Evolutionary conservation across 495 filamentous ascomycete genomes (phyloP), one percentile per base, ranked within the genome.

Genomic region (Aspergillus conjunctus): DNA sequence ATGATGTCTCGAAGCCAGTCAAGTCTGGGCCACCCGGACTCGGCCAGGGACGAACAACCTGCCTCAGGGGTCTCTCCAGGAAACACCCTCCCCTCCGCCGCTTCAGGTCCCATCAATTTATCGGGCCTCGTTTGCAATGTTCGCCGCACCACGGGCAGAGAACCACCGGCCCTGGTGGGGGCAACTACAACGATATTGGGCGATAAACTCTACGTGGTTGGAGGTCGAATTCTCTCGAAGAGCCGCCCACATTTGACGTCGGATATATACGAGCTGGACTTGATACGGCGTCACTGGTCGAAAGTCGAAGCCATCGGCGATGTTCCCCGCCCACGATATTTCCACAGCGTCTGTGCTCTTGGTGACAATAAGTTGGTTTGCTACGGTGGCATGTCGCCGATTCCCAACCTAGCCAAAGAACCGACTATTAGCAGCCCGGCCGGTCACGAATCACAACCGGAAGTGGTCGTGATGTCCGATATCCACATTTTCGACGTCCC

Each of bases 351-450:
- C 64, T 98, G 95, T 69, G 84, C 90, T 7, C 78, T 98, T 10
- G 94, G 95, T 3, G 94, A 97, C 72, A 92, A 90, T 2, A 98
- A 98, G 73, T 79, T 98, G 66, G 94, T 98, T 3, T 97, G 93
- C 73, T 98, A 97, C 76, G 94, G 94, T 48, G 94, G 94, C 49
- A 98, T 98, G 94, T 96, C 93, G 7, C 93, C 92, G 12, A 86
- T 87, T 5, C 76, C 84, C 7, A 77, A 71, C 45, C 59, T 77
- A 41, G 61, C 64, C 66, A 81, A 72, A 63, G 85, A 73, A 60
- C 61, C 69, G 43, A 60, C 66, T 67, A 79, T 54, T 70, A 72
- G 68, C 51, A 70, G 57, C 66, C 77, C 53, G 64, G 62, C 54
- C 51, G 74, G 81, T 0, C 80, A 83, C 61, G 91, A 93, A 49